Conservation (phyloP, 441 rosid genomes). For the Gossypium gossypioides region DNA sequence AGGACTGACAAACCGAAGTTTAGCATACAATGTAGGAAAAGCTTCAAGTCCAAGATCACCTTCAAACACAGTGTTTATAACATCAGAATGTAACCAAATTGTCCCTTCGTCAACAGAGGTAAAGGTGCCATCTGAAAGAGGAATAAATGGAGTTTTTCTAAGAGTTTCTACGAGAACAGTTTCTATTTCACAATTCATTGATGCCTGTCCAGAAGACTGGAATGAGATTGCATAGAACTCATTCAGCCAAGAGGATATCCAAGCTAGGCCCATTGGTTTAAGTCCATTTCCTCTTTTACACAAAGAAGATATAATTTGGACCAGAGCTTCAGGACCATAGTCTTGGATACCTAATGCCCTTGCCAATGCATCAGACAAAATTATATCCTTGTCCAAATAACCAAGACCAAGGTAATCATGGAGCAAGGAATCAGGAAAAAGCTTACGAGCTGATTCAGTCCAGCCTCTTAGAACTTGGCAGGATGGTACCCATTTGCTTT, state of each 20-base stretch:
- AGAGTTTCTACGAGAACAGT: constrained; percentile 40
- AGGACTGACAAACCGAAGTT: constrained; percentile 63
- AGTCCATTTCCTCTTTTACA: constrained; percentile 47
- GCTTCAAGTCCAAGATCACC: constrained; percentile 47
- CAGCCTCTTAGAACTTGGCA: constrained; percentile 87
- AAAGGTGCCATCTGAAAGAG: constrained; percentile 73
- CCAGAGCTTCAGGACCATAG: constrained; percentile 65
- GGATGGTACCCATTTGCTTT: constrained; percentile 70
- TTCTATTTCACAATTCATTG: constrained; percentile 26
- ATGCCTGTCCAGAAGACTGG: constrained; percentile 38
- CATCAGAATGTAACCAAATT: constrained; percentile 75
- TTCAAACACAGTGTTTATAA: constrained; percentile 27
- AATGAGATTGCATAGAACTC: constrained; percentile 41
- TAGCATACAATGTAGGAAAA: constrained; percentile 62
- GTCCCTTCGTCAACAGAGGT: constrained; percentile 64
- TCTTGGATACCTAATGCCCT: constrained; percentile 74
- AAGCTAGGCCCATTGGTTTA: constrained; percentile 53
- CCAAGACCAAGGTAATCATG: constrained; percentile 80
- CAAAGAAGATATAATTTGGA: constrained; percentile 52
- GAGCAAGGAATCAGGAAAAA: constrained; percentile 58
- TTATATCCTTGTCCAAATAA: constrained; percentile 62
- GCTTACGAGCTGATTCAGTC: constrained; percentile 54
- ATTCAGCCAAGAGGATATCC: constrained; percentile 67
- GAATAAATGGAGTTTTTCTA: constrained; percentile 60
- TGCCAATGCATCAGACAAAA: constrained; percentile 71